Conservation (phyloP, 768 basidiomycete species). For the Trichaptum fuscoviolaceum region DNA sequence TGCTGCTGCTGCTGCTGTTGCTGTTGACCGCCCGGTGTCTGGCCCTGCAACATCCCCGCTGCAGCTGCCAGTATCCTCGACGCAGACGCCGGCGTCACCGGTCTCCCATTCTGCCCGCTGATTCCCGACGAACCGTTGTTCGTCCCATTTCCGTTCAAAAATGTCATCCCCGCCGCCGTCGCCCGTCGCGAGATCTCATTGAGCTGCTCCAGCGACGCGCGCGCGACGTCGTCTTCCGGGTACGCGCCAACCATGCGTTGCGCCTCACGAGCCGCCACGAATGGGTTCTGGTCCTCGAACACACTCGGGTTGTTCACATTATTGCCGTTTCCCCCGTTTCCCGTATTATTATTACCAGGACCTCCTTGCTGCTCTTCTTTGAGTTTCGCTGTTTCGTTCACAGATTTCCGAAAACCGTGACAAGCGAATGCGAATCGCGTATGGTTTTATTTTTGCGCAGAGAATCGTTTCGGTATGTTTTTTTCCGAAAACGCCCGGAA, state of each 20-base stretch:
- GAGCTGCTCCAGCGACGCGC: conserved; percentile 70
- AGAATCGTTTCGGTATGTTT: not conserved
- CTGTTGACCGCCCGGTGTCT: conserved; percentile 8
- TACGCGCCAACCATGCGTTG: conserved; percentile 41
- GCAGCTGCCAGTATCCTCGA: conserved; percentile 8
- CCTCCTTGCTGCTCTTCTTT: not conserved
- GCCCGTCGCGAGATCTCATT: conserved; percentile 70
- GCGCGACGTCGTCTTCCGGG: conserved; percentile 54
- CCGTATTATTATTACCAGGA: not conserved
- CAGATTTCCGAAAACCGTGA: too few species aligned
- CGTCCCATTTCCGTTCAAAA: conserved; percentile 13
- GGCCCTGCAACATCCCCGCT: conserved; percentile 12
- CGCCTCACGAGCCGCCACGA: conserved; percentile 53
- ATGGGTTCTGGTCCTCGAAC: conserved; percentile 36
- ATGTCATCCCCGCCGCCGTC: conserved; percentile 37
- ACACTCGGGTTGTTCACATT: conserved; percentile 14
- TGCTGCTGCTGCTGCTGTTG: conserved; percentile 14
- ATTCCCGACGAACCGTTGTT: conserved; percentile 8
- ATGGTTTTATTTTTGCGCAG: not conserved
- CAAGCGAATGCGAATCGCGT: too few species aligned
- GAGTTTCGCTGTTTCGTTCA: not conserved
- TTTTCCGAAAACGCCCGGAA: not conserved
- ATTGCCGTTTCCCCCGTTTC: conserved; percentile 7
- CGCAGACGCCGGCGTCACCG: conserved; percentile 11
- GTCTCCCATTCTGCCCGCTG: conserved; percentile 15